phyloP scores from a whole-genome alignment of 192 early-diverging fungal genomes.

The Podochytrium sp. region DNA sequence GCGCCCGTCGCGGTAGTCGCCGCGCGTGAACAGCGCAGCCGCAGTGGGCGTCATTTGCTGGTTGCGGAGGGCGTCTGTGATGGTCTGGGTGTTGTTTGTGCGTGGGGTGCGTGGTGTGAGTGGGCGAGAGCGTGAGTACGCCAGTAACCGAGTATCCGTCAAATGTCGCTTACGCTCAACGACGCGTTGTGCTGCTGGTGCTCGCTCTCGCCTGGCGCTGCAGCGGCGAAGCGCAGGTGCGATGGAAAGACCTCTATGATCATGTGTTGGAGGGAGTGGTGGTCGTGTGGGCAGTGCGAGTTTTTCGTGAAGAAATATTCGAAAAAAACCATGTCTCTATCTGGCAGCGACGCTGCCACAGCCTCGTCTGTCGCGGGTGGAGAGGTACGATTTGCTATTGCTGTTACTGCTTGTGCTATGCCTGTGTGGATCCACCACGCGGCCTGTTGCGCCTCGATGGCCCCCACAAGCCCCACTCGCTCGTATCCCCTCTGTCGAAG shows the following conservation, averaged over 20 bases:
- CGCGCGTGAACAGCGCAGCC: slow-evolving; percentile 1
- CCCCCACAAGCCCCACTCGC: too few species aligned
- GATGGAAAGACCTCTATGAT: slow-evolving; percentile 21
- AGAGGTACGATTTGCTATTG: too few species aligned
- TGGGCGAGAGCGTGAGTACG: neutral
- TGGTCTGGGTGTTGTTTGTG: neutral
- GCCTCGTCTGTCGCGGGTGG: neutral
- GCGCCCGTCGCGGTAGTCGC: neutral
- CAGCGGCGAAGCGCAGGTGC: slow-evolving; percentile 9
- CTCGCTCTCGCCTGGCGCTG: neutral
- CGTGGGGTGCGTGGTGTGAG: too few species aligned
- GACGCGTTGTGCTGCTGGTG: slow-evolving; percentile 28
- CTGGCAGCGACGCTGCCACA: neutral
- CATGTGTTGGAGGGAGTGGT: too few species aligned
- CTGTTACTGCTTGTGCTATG: too few species aligned
- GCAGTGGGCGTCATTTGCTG: neutral
- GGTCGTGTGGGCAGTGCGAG: too few species aligned
- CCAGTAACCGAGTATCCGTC: too few species aligned
- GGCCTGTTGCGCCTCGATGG: too few species aligned
- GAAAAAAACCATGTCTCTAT: neutral
- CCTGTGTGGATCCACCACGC: too few species aligned
- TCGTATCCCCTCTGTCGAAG: too few species aligned
- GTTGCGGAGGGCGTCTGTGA: slow-evolving; percentile 7
- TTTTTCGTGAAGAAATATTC: too few species aligned
- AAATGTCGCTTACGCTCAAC: slow-evolving; percentile 5